A percentile compares a stretch with the other conserved stretches of the same genome.
Conservation (phyloP, 495 filamentous ascomycete genomes). For the Aspergillus haitiensis region DNA sequence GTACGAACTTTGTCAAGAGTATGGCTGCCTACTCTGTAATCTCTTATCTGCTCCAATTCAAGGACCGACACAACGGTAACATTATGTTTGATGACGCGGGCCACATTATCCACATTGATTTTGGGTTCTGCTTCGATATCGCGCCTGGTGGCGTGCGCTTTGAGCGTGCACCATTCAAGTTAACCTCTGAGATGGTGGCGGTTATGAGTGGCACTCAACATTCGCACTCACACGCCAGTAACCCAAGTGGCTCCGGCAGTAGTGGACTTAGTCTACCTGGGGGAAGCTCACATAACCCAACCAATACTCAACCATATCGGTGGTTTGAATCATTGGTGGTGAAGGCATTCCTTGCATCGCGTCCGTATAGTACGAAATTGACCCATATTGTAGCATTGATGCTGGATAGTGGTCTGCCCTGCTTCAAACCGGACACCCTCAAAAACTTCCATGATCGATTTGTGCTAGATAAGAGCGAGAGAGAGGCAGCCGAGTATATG, state of each 20-base stretch:
- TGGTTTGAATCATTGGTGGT: slow-evolving; percentile 97
- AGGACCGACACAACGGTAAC: slow-evolving; percentile 98
- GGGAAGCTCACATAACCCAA: slow-evolving; percentile 44
- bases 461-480: slow-evolving; percentile 87
- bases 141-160: slow-evolving; percentile 95
- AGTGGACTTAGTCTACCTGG: slow-evolving; percentile 30
- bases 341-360: slow-evolving; percentile 91
- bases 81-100: slow-evolving; percentile 98
- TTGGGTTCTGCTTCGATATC: slow-evolving; percentile 99
- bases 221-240: slow-evolving; percentile 35
- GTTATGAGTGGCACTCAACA: slow-evolving; percentile 84
- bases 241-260: slow-evolving; percentile 27
- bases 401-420: slow-evolving; percentile 94
- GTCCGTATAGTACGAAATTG: slow-evolving; percentile 82
- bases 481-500: slow-evolving; percentile 95
- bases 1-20: slow-evolving; percentile 97
- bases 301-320: slow-evolving; percentile 80
- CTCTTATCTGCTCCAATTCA: slow-evolving; percentile 95
- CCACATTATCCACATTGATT: slow-evolving; percentile 98
- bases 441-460: slow-evolving; percentile 91
- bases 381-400: slow-evolving; percentile 87
- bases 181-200: slow-evolving; percentile 94
- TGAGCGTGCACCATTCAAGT: slow-evolving; percentile 96
- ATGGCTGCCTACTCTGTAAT: slow-evolving; percentile 99
- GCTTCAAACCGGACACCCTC: slow-evolving; percentile 96